Percentiles rank a stretch among this genome's conserved stretches.
These are phyloP conservation scores for Mayamaea pseudoterrestris DNA, from an alignment of 108 stramenopile species.

Conservation along the genomic window DNA sequence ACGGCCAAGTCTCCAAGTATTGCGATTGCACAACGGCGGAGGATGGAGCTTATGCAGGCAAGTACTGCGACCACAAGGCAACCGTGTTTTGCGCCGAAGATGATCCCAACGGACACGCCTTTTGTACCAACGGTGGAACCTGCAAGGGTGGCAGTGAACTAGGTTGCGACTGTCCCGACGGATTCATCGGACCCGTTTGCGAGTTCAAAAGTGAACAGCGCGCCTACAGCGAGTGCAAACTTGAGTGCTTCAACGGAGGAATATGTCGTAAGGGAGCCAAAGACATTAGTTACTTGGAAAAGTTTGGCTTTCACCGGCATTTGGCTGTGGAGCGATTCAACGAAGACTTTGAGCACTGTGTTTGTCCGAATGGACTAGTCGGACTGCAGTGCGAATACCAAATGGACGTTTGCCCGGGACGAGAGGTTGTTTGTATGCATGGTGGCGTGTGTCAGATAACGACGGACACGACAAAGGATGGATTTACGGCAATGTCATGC, in stretches of 20 bases:
- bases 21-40: slow-evolving; percentile 43
- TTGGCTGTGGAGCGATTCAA: slow-evolving; percentile 9
- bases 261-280: slow-evolving; percentile 20
- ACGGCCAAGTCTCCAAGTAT: slow-evolving; percentile 13
- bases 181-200: slow-evolving; percentile 22
- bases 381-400: slow-evolving; percentile 38
- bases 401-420: slow-evolving; percentile 33
- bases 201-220: slow-evolving; percentile 11
- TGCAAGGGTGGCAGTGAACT: slow-evolving; percentile 6
- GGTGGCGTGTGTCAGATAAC: slow-evolving; percentile 28
- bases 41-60: slow-evolving; percentile 9
- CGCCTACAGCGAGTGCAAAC: slow-evolving; percentile 6
- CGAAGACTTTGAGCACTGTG: slow-evolving; percentile 38
- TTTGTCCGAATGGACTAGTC: slow-evolving; percentile 28
- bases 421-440: slow-evolving; percentile 37
- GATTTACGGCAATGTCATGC: slow-evolving; percentile 14
- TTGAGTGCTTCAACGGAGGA: slow-evolving; percentile 21
- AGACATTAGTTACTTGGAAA: slow-evolving; percentile 5
- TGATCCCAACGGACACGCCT: slow-evolving; percentile 8
- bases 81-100: slow-evolving; percentile 5
- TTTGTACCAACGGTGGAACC: slow-evolving; percentile 9
- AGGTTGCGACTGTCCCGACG: slow-evolving; percentile 21
- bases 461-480: neutral
- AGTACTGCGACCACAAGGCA: neutral
- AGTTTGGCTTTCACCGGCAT: slow-evolving; percentile 7